Percentiles rank a stretch among this genome's conserved stretches.
phyloP scores from a whole-genome alignment of 768 basidiomycete species.

The Hypholoma fasciculare region DNA sequence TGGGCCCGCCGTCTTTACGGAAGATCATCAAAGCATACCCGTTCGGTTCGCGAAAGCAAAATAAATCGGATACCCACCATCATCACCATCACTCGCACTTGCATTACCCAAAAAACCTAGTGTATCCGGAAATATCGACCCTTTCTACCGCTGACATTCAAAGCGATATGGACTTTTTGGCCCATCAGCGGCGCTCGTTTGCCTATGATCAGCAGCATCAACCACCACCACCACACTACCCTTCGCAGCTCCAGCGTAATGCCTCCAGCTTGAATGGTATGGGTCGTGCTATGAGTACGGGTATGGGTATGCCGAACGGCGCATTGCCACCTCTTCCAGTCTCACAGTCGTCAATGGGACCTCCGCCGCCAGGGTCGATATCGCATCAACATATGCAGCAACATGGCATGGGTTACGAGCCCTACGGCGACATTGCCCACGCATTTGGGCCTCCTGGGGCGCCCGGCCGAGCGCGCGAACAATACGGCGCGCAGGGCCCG shows the following conservation, averaged over 20 bases:
- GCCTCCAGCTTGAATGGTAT: constrained; percentile 9
- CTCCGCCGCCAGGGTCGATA: constrained; percentile 13
- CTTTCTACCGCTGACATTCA: constrained; percentile 49
- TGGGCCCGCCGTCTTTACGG: constrained; percentile 60
- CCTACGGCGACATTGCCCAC: constrained; percentile 13
- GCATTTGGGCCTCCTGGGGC: constrained; percentile 9
- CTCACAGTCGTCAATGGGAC: constrained; percentile 11
- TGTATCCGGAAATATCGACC: constrained; percentile 47
- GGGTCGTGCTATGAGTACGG: constrained; percentile 15
- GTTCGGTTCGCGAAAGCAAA: constrained; percentile 33
- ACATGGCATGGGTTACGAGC: constrained; percentile 20
- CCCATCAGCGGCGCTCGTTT: constrained; percentile 36
- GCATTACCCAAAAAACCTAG: constrained; percentile 26
- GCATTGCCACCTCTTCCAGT: constrained; percentile 10
- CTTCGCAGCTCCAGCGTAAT: constrained; percentile 11
- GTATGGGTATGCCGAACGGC: constrained; percentile 19
- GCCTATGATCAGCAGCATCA: constrained; percentile 19
- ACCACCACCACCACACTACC: constrained; percentile 14
- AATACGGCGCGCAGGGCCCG: constrained; percentile 9
- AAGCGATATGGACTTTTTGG: constrained; percentile 55
- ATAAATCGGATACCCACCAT: constrained; percentile 23
- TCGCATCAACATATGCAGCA: constrained; percentile 9
- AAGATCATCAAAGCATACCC: constrained; percentile 65
- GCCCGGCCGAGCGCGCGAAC: constrained; percentile 14
- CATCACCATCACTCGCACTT: constrained; percentile 20